phyloP scores from a whole-genome alignment of 208 protist genomes.

The Tritrichomonas foetus region DNA sequence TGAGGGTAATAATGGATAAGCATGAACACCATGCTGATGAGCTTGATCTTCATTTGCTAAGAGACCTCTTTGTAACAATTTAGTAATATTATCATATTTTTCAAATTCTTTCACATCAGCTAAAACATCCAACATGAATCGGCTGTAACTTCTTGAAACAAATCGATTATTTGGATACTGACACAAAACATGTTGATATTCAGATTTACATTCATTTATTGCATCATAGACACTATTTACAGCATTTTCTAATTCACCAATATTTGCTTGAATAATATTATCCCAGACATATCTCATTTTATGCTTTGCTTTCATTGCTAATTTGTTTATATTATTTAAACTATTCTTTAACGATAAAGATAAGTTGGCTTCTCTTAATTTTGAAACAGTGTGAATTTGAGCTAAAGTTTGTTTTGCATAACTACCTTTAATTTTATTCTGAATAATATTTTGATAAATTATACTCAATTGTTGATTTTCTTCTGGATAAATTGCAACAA shows the following conservation, averaged over 20 bases:
- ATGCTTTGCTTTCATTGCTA: neutral
- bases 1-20: neutral
- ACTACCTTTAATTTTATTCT: neutral
- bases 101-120: neutral
- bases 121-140: neutral
- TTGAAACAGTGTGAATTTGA: neutral
- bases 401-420: neutral
- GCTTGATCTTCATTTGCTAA: neutral
- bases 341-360: neutral
- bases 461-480: neutral
- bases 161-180: conserved; percentile 27
- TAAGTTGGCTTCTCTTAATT: neutral
- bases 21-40: neutral
- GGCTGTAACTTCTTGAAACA: neutral
- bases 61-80: neutral
- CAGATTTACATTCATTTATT: neutral
- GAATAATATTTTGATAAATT: neutral
- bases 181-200: neutral
- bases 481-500: conserved; percentile 2
- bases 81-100: neutral
- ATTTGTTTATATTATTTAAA: neutral
- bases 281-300: conserved; percentile 18
- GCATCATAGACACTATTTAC: neutral
- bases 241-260: neutral
- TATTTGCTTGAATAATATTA: neutral